Evolutionary conservation across 352 stramenopile species (phyloP), one percentile per base, ranked within the genome.

Genomic region (Pythium inflatum): DNA sequence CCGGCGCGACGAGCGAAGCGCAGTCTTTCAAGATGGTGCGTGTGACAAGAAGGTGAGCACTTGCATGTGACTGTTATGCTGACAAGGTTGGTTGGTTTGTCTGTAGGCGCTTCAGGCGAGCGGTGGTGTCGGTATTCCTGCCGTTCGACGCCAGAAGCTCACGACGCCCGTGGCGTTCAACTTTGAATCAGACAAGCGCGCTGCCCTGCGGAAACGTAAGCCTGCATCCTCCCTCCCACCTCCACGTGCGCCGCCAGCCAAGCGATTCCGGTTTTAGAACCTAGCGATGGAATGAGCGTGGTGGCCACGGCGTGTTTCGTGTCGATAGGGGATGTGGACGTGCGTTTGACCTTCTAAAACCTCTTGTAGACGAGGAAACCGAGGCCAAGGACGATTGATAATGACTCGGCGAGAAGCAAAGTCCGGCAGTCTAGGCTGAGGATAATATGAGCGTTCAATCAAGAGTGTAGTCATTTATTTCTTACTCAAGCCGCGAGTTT

Each of bases 131-230:
- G 85, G 85, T 13, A 81, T 93, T 31, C 85, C 85, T 14, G 83
- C 83, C 1, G 80, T 93, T 65, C 81, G 85, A 58, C 85, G 79
- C 38, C 75, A 80, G 43, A 85, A 87, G 51, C 80, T 93, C 13
- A 93, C 85, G 28, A 85, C 74, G 49, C 85, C 85, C 12, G 68
- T 90, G 33, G 83, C 74, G 27, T 93, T 93, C 50, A 74, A 82
- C 27, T 82, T 93, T 63, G 79, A 89, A 62, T 85, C 86, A 31
- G 83, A 93, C 66, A 92, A 88, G 66, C 81, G 83, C 18, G 80
- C 75, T 12, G 75, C 55, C 5, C 24, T 48, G 7, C 55, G 59
- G 58, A 82, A 79, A 70, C 71, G 71, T 72, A 78, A 75, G 71
- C 45, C 24, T 31, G 49, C 33, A 49, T 59, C 62, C 2, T 46